Conservation (phyloP, 371 early-diverging fungal genomes). For the Neoconidiobolus thromboides region DNA sequence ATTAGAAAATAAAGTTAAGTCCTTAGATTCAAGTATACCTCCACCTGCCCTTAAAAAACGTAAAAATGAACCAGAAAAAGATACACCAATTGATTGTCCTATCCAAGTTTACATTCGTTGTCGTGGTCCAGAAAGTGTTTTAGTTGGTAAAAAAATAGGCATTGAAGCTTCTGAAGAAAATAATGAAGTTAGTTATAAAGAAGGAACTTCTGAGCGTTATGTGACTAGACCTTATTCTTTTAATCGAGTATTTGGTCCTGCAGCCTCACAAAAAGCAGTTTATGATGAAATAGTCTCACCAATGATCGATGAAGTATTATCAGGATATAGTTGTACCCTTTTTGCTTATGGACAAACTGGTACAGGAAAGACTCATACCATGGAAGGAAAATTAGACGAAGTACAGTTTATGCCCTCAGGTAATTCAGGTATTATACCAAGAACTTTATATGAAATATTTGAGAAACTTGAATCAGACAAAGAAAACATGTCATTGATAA, state of each 20-base stretch:
- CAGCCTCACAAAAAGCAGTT: conserved; percentile 59
- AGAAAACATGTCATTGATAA: conserved; percentile 28
- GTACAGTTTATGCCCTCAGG: conserved; percentile 10
- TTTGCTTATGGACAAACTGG: conserved; percentile 94
- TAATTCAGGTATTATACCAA: conserved; percentile 80
- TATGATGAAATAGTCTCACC: conserved; percentile 68
- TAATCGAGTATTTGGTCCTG: conserved; percentile 81
- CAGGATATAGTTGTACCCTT: conserved; percentile 82
- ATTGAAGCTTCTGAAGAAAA: too few relatives aligned
- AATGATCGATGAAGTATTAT: conserved; percentile 57
- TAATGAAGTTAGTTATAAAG: too few relatives aligned
- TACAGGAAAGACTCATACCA: conserved; percentile 77
- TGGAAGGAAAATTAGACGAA: conserved; percentile 59
- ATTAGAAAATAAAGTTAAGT: too few relatives aligned
- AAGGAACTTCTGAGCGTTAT: too few relatives aligned
- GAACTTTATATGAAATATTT: conserved; percentile 67
- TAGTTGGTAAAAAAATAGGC: too few relatives aligned
- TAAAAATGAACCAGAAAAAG: too few relatives aligned
- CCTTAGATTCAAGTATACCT: too few relatives aligned
- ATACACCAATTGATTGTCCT: too few relatives aligned
- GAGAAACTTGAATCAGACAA: conserved; percentile 31
- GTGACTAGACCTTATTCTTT: conserved; percentile 18
- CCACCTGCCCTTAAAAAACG: too few relatives aligned
- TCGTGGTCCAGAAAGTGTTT: too few relatives aligned
- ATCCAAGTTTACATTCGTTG: too few relatives aligned